These are phyloP conservation scores for Cytospora piceicola DNA, from an alignment of 2,329 filamentous ascomycete genomes.

Conservation along the genomic window DNA sequence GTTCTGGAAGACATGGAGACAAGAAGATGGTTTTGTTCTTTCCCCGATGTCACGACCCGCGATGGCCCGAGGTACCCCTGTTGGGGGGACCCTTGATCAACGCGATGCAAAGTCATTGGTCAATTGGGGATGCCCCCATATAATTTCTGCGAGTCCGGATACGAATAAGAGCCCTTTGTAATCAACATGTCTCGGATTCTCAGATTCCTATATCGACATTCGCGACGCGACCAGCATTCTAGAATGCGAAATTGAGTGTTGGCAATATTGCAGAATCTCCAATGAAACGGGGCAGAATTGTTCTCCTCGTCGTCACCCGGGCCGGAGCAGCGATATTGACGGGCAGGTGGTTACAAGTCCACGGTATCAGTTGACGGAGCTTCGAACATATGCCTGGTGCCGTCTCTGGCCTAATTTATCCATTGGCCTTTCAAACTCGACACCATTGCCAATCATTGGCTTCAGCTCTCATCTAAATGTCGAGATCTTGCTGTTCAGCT, in stretches of 20 bases:
- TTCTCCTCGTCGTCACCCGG: background rate
- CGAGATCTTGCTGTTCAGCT: too few species aligned
- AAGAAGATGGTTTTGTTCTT: constrained; percentile 4
- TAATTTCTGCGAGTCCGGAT: background rate
- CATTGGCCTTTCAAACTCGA: too few species aligned
- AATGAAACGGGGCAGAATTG: too few species aligned
- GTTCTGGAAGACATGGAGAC: constrained; percentile 20
- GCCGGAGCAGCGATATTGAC: background rate
- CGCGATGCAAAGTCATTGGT: background rate
- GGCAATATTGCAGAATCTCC: too few species aligned
- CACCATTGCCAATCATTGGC: too few species aligned
- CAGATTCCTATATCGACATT: background rate
- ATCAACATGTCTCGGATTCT: background rate
- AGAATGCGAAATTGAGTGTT: background rate
- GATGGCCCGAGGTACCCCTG: constrained; percentile 7
- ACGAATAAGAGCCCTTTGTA: constrained; percentile 3
- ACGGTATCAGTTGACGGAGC: background rate
- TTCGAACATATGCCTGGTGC: background rate
- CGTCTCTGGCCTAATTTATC: background rate
- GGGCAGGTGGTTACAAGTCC: background rate
- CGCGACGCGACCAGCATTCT: background rate
- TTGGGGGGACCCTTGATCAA: constrained; percentile 9
- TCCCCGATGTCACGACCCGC: background rate
- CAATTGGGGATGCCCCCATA: background rate
- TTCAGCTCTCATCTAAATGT: too few species aligned